Base-by-base conservation (phyloP, 1,284 basidiomycete genomes). In the Heterobasidion occidentale region DNA sequence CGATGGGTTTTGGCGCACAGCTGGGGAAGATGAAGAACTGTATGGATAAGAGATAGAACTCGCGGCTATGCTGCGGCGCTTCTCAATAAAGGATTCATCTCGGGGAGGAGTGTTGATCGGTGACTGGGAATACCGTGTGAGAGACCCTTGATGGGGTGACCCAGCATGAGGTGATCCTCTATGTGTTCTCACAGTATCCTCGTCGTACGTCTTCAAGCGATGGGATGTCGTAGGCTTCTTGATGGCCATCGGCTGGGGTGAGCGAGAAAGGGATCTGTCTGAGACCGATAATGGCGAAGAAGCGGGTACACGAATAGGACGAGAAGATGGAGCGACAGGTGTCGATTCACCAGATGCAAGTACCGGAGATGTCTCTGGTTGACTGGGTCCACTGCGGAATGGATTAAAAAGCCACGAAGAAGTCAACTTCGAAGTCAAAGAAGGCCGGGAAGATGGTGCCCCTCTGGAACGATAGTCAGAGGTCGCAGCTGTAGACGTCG, bases 351-450 rank as follows among this genome's bases (percentile, higher is more conserved):
- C 75, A 7, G 77, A 76, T 1, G 76, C 79, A 47, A 78, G 78
- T 3, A 81, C 71, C 19, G 77, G 70, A 1, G 80, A 78, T 7
- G 79, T 79, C 60, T 86, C 81, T 1, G 84, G 76, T 63, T 87
- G 83, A 58, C 77, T 80, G 14, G 77, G 75, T 0, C 72, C 79
- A 58, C 78, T 81, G 44, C 85, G 74, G 67, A 91, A 90, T 3
- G 84, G 79, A 62, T 83, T 88, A 66, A 90, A 84, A 8, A 91
- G 68, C 89, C 89, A 92, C 8, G 83, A 77, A 0, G 87, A 79
- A 2, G 86, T 74, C 38, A 89, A 75, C 62, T 83, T 88, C 1
- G 86, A 81, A 7, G 77, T 73, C 9, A 82, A 59, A 0, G 75
- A 70, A 1, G 70, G 65, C 27, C 76, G 74, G 14, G 74, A 65